Percentiles rank a stretch among this genome's conserved stretches.
These are phyloP conservation scores for Globisporangium perplexum DNA, from an alignment of 352 stramenopile genomes.

Conservation along the genomic window DNA sequence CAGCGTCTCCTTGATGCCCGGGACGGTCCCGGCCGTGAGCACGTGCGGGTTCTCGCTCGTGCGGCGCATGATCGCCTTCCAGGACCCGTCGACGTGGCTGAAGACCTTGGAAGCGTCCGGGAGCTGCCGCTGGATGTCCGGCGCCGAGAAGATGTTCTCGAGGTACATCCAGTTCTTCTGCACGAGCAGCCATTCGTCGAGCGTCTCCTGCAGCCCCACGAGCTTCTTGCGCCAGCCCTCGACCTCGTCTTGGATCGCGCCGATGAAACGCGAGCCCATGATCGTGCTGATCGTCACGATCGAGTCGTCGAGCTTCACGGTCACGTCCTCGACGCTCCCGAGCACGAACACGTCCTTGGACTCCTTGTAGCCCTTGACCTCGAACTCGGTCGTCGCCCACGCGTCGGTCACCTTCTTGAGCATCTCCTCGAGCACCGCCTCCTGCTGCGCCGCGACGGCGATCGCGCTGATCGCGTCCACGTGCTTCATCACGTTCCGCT, in stretches of 20 bases:
- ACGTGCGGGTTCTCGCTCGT: slow-evolving; percentile 86
- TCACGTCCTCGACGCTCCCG: slow-evolving; percentile 89
- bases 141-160: slow-evolving; percentile 84
- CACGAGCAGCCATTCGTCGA: slow-evolving; percentile 86
- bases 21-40: slow-evolving; percentile 72
- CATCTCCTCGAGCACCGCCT: slow-evolving; percentile 91
- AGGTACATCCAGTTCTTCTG: slow-evolving; percentile 90
- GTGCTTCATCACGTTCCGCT: slow-evolving; percentile 83
- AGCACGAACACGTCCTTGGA: slow-evolving; percentile 92
- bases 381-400: slow-evolving; percentile 89
- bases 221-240: slow-evolving; percentile 85
- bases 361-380: slow-evolving; percentile 92
- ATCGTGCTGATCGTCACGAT: slow-evolving; percentile 93
- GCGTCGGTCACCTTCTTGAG: slow-evolving; percentile 89
- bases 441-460: slow-evolving; percentile 84
- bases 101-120: slow-evolving; percentile 90
- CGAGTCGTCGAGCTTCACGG: slow-evolving; percentile 88
- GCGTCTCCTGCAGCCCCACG: slow-evolving; percentile 75
- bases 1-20: slow-evolving; percentile 78
- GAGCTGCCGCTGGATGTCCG: slow-evolving; percentile 90
- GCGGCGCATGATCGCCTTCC: slow-evolving; percentile 89
- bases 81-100: slow-evolving; percentile 85
- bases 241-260: slow-evolving; percentile 87
- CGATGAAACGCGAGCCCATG: slow-evolving; percentile 88
- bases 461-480: slow-evolving; percentile 84